These are phyloP conservation scores for Vitis cinerea DNA, from an alignment of 164 flowering plant species.

Conservation along the genomic window DNA sequence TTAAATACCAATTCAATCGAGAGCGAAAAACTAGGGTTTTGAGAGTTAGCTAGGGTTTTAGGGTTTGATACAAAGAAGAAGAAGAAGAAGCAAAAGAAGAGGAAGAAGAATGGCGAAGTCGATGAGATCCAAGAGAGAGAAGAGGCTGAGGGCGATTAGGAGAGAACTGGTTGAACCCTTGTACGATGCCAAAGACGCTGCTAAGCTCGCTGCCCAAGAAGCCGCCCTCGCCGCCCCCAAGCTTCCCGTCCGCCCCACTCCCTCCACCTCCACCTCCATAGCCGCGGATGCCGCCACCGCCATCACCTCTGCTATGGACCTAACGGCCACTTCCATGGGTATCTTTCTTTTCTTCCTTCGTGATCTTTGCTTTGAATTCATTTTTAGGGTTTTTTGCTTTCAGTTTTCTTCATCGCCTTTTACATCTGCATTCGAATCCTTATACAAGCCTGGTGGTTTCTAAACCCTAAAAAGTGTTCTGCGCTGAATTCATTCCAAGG, in stretches of 20 bases:
- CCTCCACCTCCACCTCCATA: constrained; percentile 22
- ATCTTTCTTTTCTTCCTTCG: not conserved
- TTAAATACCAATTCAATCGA: too few relatives aligned
- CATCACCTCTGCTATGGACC: constrained; percentile 8
- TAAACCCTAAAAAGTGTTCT: too few relatives aligned
- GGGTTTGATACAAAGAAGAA: not conserved
- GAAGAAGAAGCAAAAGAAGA: not conserved
- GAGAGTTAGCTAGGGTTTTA: too few relatives aligned
- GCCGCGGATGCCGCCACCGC: constrained; percentile 18
- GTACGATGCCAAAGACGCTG: constrained; percentile 72
- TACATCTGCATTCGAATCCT: too few relatives aligned
- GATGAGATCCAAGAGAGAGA: constrained; percentile 77
- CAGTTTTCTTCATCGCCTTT: too few relatives aligned
- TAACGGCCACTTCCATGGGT: constrained; percentile 35
- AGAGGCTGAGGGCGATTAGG: constrained; percentile 76
- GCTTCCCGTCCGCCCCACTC: constrained; percentile 45
- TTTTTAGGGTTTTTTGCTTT: too few relatives aligned
- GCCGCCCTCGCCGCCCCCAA: constrained; percentile 90
- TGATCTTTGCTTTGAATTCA: too few relatives aligned
- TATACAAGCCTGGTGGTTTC: too few relatives aligned
- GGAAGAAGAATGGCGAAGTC: constrained; percentile 77
- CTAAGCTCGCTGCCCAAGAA: constrained; percentile 71
- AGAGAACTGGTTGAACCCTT: constrained; percentile 70
- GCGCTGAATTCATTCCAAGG: too few relatives aligned
- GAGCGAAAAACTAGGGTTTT: too few relatives aligned